Conservation (phyloP, 1,139 yeast species). For the Geotrichum siamense region DNA sequence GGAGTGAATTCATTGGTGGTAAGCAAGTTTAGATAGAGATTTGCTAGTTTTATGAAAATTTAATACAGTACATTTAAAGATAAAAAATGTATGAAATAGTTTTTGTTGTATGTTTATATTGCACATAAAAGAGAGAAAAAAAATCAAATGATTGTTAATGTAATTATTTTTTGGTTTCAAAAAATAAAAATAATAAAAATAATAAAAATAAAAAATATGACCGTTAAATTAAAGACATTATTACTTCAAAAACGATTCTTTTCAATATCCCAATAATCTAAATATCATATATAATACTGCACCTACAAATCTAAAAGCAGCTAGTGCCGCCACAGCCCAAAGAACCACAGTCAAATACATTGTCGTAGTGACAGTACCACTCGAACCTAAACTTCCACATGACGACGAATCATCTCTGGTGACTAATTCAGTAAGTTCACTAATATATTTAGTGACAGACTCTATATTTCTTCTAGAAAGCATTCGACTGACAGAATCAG, state of each 20-base stretch:
- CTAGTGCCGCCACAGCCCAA: constrained; percentile 74
- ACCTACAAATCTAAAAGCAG: constrained; percentile 61
- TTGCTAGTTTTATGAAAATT: too few species aligned
- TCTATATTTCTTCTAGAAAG: constrained; percentile 12
- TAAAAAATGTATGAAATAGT: too few species aligned
- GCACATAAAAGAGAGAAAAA: too few species aligned
- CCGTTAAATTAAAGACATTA: too few species aligned
- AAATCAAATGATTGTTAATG: too few species aligned
- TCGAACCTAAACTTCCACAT: constrained; percentile 25
- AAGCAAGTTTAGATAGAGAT: constrained; percentile 54
- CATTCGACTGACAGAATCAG: constrained; percentile 1
- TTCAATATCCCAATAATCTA: constrained; percentile 27
- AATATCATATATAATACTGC: constrained; percentile 29
- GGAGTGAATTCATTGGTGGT: constrained; percentile 95
- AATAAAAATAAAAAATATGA: too few species aligned
- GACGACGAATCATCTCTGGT: constrained; percentile 11
- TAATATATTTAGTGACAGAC: constrained; percentile 7
- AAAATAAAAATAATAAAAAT: too few species aligned
- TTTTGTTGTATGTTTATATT: too few species aligned
- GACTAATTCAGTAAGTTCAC: constrained; percentile 10
- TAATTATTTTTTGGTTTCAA: too few species aligned
- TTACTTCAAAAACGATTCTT: not conserved
- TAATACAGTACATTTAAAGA: too few species aligned
- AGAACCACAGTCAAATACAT: constrained; percentile 65
- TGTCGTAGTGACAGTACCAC: constrained; percentile 28